Conservation (phyloP, 1,284 basidiomycete species). For the Porodaedalea pini region DNA sequence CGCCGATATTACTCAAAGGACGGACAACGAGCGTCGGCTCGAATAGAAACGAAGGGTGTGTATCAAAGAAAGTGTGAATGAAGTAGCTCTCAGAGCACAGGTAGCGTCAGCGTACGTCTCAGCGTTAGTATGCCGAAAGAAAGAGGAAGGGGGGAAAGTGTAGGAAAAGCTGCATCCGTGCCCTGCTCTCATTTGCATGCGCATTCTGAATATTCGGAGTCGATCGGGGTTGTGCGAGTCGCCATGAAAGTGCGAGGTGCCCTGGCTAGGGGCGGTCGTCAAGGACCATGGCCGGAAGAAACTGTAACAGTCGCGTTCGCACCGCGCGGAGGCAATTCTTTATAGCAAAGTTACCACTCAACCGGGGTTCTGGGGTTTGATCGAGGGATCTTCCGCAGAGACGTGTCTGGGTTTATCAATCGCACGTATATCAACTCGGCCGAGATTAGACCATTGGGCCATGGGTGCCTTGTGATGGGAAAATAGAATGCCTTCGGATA, state of each 20-base stretch:
- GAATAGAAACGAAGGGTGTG: neutral
- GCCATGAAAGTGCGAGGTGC: neutral
- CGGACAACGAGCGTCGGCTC: neutral
- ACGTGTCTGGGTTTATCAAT: neutral
- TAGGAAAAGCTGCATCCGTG: neutral
- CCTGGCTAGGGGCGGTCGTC: neutral
- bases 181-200: neutral
- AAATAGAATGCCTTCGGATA: neutral
- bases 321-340: neutral
- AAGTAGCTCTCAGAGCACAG: neutral
- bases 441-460: neutral
- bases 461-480: neutral
- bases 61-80: conserved; percentile 1
- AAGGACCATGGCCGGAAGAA: neutral
- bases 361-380: neutral
- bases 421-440: neutral
- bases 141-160: neutral
- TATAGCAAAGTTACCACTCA: conserved; percentile 1
- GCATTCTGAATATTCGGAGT: neutral
- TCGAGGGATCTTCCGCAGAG: neutral
- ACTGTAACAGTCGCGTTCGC: neutral
- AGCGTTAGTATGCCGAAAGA: no score
- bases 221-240: neutral
- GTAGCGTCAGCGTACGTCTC: neutral
- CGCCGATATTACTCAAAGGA: neutral